A percentile compares a stretch with the other conserved stretches of the same genome.
These are phyloP conservation scores for Eucalyptus urophylla DNA, from an alignment of 345 rosid species.

Conservation along the genomic window DNA sequence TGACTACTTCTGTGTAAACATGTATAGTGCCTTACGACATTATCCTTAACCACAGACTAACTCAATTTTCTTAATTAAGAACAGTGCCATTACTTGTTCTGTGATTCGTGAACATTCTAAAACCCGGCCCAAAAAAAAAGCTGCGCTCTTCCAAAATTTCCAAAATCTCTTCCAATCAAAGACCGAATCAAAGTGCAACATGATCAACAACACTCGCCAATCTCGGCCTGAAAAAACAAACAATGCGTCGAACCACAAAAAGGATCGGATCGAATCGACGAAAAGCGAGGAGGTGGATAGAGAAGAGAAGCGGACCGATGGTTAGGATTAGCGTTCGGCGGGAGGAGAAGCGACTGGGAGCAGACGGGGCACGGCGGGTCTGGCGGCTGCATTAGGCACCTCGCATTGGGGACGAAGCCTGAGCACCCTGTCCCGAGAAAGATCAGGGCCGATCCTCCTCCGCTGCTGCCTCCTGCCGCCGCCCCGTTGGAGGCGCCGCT, in stretches of 20 bases:
- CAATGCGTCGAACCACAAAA: too few species aligned
- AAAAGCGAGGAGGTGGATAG: background rate
- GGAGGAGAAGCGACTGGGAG: slow-evolving; percentile 46
- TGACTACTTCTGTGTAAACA: too few species aligned
- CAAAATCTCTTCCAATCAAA: background rate
- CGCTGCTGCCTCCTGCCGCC: background rate
- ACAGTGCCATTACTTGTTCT: too few species aligned
- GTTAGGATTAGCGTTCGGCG: slow-evolving; percentile 77
- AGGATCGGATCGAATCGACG: background rate
- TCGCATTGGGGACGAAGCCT: slow-evolving; percentile 78
- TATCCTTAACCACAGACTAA: too few species aligned
- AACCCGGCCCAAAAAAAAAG: rapidly evolving
- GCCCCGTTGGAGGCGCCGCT: background rate
- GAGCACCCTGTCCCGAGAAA: slow-evolving; percentile 98
- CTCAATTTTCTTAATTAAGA: too few species aligned
- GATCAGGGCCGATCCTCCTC: slow-evolving; percentile 48
- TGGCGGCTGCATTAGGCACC: slow-evolving; percentile 80
- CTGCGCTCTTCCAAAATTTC: background rate
- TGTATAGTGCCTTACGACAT: too few species aligned
- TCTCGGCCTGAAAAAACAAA: background rate
- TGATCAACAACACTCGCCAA: background rate
- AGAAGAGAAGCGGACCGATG: slow-evolving; percentile 40
- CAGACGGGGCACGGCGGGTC: slow-evolving; percentile 82
- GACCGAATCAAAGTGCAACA: background rate
- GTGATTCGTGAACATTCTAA: background rate